A percentile compares a stretch with the other conserved stretches of the same genome.
These are phyloP conservation scores for Colletotrichum liriopes DNA, from an alignment of 2,329 filamentous ascomycete genomes.

Conservation along the genomic window DNA sequence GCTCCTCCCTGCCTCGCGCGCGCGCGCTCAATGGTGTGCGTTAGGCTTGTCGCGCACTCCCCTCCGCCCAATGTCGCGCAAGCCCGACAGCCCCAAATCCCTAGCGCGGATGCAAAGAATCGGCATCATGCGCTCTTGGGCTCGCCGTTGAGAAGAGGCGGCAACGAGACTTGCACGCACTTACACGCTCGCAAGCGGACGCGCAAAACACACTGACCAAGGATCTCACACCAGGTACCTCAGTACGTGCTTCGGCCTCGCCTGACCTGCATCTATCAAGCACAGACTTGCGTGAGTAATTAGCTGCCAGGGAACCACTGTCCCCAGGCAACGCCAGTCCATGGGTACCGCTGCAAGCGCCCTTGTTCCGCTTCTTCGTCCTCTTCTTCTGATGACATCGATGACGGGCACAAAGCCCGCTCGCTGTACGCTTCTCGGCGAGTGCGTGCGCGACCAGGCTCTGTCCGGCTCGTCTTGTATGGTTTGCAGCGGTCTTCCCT, in stretches of 20 bases:
- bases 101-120: constrained; percentile 24
- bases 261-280: constrained; percentile 36
- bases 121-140: constrained; percentile 8
- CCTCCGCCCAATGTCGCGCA: constrained; percentile 9
- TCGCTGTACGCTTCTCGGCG: not conserved
- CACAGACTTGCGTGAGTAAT: constrained; percentile 38
- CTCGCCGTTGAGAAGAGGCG: constrained; percentile 11
- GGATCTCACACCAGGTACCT: not conserved
- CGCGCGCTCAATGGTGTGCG: not conserved
- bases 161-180: not conserved
- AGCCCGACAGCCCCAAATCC: constrained; percentile 1
- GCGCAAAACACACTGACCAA: constrained; percentile 11
- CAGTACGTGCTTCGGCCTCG: constrained; percentile 13
- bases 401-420: not conserved
- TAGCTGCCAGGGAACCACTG: constrained; percentile 24
- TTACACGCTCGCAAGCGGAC: not conserved
- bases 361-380: not conserved
- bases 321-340: constrained; percentile 11
- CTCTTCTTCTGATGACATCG: not conserved
- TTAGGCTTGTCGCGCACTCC: constrained; percentile 13
- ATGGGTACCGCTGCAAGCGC: constrained; percentile 30
- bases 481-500: not conserved
- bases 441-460: not conserved
- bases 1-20: constrained; percentile 6
- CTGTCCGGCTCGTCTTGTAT: not conserved